Conservation (phyloP, 2,329 filamentous ascomycete species). For the Diplocarpon rosae region DNA sequence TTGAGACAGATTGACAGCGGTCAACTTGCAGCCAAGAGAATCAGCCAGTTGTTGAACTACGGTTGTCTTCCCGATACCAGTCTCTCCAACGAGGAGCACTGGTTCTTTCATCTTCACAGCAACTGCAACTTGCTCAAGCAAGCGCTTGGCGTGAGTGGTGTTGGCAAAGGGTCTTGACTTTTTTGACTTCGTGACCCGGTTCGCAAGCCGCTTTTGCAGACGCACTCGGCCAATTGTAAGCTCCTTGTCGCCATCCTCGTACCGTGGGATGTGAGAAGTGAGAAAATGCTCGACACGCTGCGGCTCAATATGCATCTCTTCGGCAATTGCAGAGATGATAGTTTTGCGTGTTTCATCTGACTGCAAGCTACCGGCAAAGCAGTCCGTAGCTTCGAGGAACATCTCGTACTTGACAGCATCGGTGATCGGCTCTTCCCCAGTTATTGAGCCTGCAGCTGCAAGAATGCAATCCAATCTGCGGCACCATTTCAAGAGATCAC, state of each 20-base stretch:
- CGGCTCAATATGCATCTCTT: constrained; percentile 77
- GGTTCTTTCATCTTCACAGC: constrained; percentile 80
- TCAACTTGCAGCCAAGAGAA: constrained; percentile 72
- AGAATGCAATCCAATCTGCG: constrained; percentile 61
- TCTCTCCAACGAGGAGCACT: constrained; percentile 91
- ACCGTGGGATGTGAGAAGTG: constrained; percentile 56
- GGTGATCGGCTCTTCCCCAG: constrained; percentile 58
- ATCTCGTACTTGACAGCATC: constrained; percentile 69
- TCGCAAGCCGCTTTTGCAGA: constrained; percentile 40
- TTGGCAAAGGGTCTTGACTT: constrained; percentile 68
- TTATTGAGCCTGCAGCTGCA: constrained; percentile 47
- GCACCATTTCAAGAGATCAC: constrained; percentile 89
- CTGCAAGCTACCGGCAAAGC: constrained; percentile 74
- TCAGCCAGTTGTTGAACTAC: constrained; percentile 87
- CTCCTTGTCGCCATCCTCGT: constrained; percentile 48
- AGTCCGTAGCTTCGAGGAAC: constrained; percentile 88
- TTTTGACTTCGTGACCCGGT: constrained; percentile 37
- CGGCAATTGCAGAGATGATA: constrained; percentile 62
- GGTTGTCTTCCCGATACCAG: constrained; percentile 95
- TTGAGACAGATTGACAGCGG: constrained; percentile 91
- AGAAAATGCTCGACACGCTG: constrained; percentile 73
- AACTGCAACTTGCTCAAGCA: constrained; percentile 81
- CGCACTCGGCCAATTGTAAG: constrained; percentile 56
- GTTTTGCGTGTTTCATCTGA: constrained; percentile 47
- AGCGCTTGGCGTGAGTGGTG: constrained; percentile 70